Evolutionary conservation across 148 eudicot species (phyloP), one percentile per base, ranked within the genome.

Genomic region (Vaccinium vitisidaea): DNA sequence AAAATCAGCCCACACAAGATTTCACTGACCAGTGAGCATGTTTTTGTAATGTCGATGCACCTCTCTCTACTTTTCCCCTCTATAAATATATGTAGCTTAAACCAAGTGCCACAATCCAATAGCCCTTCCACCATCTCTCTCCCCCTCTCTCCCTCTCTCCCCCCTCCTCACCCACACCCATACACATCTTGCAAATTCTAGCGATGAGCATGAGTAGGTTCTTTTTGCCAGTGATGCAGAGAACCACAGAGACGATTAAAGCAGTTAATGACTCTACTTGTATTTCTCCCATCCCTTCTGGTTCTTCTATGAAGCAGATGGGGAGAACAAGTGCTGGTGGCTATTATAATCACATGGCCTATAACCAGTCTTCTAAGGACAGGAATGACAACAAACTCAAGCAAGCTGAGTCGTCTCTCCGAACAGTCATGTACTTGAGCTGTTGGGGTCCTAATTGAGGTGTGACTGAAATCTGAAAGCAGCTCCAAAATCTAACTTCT

Each of bases 371-470:
- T 58, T 46, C 69, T 58, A 19, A 55, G 39, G 70, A 80, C 49
- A 58, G 27, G 15, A 56, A 58, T 56, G 18, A 58, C n/a, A 56
- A 9, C 30, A 58, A 18, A 36, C 25, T 30, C 43, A 56, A 56
- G 58, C 67, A 80, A 36, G 82, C 82, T 9, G 82, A 80, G 82
- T 46, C 59, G 18, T 79, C 81, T 0, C 65, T 79, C 63, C 81
- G 81, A 32, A 79, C 63, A 30, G 81, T 79, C 39, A 79, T 79
- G 81, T 79, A 23, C 81, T 25, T 79, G 81, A 79, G 81, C 81
- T 79, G 81, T 39, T 79, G 81, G 81, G 81, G 81, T 79, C 81
- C 65, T 39, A 79, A 79, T 79, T 79, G 23, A 79, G 39, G 23
- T 50, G 32, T 49, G 5, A 21, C 4, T 27, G 54, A 8, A 75